Base-by-base conservation (phyloP, 306 rosid species). In the Phaseolus lunatus region DNA sequence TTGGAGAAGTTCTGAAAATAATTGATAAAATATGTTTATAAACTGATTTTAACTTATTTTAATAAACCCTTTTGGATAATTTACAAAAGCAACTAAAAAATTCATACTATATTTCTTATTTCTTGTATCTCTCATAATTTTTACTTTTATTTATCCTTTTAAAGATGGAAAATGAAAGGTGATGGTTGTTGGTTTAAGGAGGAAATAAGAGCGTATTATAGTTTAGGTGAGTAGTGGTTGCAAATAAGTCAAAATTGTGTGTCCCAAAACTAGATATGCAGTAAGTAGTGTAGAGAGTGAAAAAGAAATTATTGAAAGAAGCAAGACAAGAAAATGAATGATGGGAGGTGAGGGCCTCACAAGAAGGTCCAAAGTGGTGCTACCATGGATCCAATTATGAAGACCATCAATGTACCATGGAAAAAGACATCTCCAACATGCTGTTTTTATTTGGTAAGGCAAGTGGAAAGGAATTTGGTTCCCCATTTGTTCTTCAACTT, bases 321-420 rank as follows among this genome's bases (percentile, higher is more conserved):
- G 47, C 48, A 63, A 63, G 69, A 63, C 45, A 63, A 35, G 69
- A 63, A 33, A n/a, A 35, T 24, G 35, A 63, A 63, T 63, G 47
- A 59, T 59, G 63, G 44, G 43, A 61, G 43, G 20, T 29, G 1
- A 61, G 20, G 3, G 67, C 44, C 13, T 61, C 1, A 0, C 18
- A 59, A 19, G 12, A 59, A 59, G 41, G 41, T 59, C 66, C 66
- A 41, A 59, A 59, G 22, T 58, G 19, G 39, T 58, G 23, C 44
- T 62, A 16, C 68, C 8, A 63, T 63, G 23, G 23, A 33, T 9
- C 48, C 45, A 63, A 33, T 63, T 35, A 63, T 33, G 26, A 63
- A 19, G 43, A 1, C 43, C 22, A 61, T 61, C 22, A 61, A 29
- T 43, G 67, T 61, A 59, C 66, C 15, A 61, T 29, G 13, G 69